Evolutionary conservation across 805 yeast species (phyloP).

Genomic region (Saccharomycopsis lassenensis): DNA sequence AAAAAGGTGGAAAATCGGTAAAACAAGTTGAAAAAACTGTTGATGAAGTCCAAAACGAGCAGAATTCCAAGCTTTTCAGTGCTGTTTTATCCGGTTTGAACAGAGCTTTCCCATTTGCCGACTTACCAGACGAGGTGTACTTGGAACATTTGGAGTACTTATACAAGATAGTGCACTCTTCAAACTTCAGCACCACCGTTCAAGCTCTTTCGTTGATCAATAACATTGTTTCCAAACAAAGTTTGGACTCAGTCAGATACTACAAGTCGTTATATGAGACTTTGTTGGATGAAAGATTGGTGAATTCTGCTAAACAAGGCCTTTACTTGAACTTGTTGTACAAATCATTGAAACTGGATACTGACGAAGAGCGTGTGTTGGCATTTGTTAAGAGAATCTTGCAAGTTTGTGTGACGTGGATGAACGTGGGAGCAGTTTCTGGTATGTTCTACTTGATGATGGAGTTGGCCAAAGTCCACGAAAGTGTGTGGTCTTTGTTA

Average conservation of each 20-base stretch:
- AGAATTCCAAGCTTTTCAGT: slow-evolving; percentile 72
- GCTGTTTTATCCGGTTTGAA: slow-evolving; percentile 91
- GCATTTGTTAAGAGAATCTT: slow-evolving; percentile 87
- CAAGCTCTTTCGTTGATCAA: slow-evolving; percentile 83
- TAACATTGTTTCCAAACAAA: slow-evolving; percentile 60
- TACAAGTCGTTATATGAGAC: slow-evolving; percentile 87
- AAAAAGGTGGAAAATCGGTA: slow-evolving; percentile 79
- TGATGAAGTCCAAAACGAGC: slow-evolving; percentile 61
- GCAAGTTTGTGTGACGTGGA: slow-evolving; percentile 79
- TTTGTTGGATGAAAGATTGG: slow-evolving; percentile 71
- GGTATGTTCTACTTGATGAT: slow-evolving; percentile 71
- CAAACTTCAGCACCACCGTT: slow-evolving; percentile 87
- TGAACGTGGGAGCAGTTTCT: slow-evolving; percentile 75
- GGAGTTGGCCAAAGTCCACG: slow-evolving; percentile 53
- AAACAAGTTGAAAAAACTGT: slow-evolving; percentile 50
- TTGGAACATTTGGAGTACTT: slow-evolving; percentile 72
- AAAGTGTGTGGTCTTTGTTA: slow-evolving; percentile 56
- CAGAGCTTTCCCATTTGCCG: slow-evolving; percentile 89
- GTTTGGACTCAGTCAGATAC: slow-evolving; percentile 52
- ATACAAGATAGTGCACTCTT: slow-evolving; percentile 84
- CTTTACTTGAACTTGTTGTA: slow-evolving; percentile 78
- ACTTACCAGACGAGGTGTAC: slow-evolving; percentile 58
- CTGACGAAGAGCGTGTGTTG: slow-evolving; percentile 49
- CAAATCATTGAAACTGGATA: slow-evolving; percentile 72
- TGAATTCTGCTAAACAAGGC: slow-evolving; percentile 84